Evolutionary conservation across 345 rosid species (phyloP).

Genomic region (Sapria himalayana): DNA sequence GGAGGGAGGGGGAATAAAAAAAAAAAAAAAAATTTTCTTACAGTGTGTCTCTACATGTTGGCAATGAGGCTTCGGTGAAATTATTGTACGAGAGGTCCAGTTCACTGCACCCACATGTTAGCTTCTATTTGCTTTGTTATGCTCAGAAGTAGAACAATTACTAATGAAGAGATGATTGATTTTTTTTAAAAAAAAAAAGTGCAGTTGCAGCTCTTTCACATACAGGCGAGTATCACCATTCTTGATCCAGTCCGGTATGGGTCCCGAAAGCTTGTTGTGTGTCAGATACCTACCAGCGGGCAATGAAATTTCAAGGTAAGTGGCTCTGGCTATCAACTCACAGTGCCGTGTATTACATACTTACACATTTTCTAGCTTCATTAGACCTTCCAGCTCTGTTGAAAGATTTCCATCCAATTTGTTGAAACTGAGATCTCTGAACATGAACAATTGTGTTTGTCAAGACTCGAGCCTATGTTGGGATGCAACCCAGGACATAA

Average conservation of each 20-base stretch:
- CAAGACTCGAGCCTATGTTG: too few species aligned
- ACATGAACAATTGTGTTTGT: too few species aligned
- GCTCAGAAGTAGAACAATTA: too few species aligned
- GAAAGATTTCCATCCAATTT: conserved; percentile 5
- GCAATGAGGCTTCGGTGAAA: conserved; percentile 4
- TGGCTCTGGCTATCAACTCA: too few species aligned
- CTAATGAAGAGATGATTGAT: too few species aligned
- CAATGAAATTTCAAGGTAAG: too few species aligned
- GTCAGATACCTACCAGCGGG: conserved; percentile 6
- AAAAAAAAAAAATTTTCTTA: too few species aligned
- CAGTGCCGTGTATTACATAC: background rate
- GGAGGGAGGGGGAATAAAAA: too few species aligned
- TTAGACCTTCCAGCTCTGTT: background rate
- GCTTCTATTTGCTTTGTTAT: too few species aligned
- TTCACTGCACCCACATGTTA: conserved; percentile 3
- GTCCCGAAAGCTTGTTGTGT: conserved; percentile 5
- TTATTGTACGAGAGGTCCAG: conserved; percentile 8
- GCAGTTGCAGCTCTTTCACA: too few species aligned
- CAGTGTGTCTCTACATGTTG: background rate
- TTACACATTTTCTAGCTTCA: conserved; percentile 7
- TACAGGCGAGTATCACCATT: conserved; percentile 1
- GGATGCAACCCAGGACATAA: too few species aligned
- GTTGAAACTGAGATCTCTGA: conserved; percentile 8
- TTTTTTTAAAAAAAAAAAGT: too few species aligned
- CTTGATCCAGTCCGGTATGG: conserved; percentile 6